Base-by-base conservation (phyloP, 345 rosid genomes). In the Alliaria petiolata region DNA sequence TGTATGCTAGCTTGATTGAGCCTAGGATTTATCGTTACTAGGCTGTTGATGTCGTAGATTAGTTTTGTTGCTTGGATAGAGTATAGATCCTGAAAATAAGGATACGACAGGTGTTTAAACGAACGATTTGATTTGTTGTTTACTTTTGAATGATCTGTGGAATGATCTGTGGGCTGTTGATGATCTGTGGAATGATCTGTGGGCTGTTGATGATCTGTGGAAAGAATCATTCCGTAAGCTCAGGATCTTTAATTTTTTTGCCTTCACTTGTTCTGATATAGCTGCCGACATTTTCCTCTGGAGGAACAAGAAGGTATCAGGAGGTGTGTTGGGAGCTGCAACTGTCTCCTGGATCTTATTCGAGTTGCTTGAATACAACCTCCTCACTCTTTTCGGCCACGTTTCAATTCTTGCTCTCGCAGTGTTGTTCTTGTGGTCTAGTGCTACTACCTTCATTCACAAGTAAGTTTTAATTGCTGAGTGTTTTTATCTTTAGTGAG, bases 251-350 rank as follows among this genome's bases (percentile, higher is more conserved):
- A 12, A 5, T 33, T 14, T 31, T 39, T n/a, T 33, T 13, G 14
- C 7, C 54, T 28, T 61, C 10, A 61, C 22, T 50, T 42, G 30
- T 30, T 46, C 65, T 47, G 31, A 6, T 59, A 69, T 13, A 91
- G 97, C 88, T 64, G 97, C 97, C 3, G 98, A 95, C 66, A 72
- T 95, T 63, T 83, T 95, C 72, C 84, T 95, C 0, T 95, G 99
- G 99, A 92, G 96, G 87, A 86, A 90, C 80, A 95, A 95, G 82
- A 95, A 95, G 87, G 67, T 92, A 60, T 95, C 99, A 7, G 92
- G 83, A 1, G 91, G 89, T 60, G 91, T 85, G 2, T 83, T 95
- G 35, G 97, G 95, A 49, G 87, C 80, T 35, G 98, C 92, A 7
- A 92, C 99, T 5, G 80, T 76, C 4, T 55, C 83, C 0, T 95